A percentile compares a stretch with the other conserved stretches of the same genome.
phyloP scores from a whole-genome alignment of 2,329 filamentous ascomycete genomes.

The Septoria petroselini region DNA sequence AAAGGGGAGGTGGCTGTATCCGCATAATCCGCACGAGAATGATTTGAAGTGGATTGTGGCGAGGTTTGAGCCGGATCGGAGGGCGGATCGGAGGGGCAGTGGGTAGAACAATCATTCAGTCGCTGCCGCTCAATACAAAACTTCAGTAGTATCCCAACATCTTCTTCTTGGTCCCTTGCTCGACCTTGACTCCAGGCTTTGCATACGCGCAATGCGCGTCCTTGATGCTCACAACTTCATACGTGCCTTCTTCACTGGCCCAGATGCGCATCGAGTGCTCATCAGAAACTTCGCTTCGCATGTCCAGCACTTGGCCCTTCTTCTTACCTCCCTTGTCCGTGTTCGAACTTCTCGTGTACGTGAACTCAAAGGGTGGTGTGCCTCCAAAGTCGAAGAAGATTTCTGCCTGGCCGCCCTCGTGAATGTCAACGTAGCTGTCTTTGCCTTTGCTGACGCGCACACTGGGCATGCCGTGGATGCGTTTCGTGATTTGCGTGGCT shows the following conservation, averaged over 20 bases:
- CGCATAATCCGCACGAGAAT: constrained; percentile 36
- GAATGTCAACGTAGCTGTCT: constrained; percentile 82
- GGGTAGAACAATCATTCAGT: background rate
- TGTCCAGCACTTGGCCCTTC: constrained; percentile 79
- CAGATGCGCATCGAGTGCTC: constrained; percentile 77
- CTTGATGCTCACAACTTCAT: constrained; percentile 95
- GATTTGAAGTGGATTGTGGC: constrained; percentile 39
- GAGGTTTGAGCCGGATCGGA: constrained; percentile 11
- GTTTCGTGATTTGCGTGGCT: constrained; percentile 71
- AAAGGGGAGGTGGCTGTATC: constrained; percentile 51
- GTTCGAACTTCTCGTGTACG: constrained; percentile 88
- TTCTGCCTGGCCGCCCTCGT: constrained; percentile 91
- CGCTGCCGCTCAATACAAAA: background rate
- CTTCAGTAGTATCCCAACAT: constrained; percentile 36
- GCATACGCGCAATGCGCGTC: constrained; percentile 89
- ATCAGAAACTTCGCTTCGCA: constrained; percentile 79
- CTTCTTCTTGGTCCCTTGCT: constrained; percentile 32
- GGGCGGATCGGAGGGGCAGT: constrained; percentile 13
- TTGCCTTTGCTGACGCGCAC: constrained; percentile 85
- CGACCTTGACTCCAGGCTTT: constrained; percentile 57
- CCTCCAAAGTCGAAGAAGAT: constrained; percentile 95
- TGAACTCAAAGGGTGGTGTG: constrained; percentile 95
- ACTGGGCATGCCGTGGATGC: constrained; percentile 86
- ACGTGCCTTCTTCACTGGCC: constrained; percentile 90
- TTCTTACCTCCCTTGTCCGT: constrained; percentile 60